A percentile compares a stretch with the other conserved stretches of the same genome.
Conservation (phyloP, 2,329 filamentous ascomycete genomes). For the Aspergillus sp. region DNA sequence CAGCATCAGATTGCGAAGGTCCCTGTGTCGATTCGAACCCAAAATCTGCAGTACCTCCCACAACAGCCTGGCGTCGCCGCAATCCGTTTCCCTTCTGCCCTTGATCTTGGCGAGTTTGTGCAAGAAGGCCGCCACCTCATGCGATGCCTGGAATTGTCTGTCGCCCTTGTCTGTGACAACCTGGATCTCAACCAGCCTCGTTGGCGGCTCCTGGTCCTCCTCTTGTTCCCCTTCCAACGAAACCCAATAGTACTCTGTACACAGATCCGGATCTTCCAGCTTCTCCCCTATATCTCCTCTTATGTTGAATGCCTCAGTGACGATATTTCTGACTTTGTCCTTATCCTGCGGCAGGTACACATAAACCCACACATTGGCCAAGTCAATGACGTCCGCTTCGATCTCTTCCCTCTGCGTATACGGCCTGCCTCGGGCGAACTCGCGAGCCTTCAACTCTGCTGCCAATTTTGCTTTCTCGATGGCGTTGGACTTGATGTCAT, state of each 20-base stretch:
- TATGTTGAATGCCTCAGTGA: not conserved
- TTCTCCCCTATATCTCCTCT: not conserved
- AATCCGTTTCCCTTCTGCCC: not conserved
- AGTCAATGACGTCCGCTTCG: constrained; percentile 10
- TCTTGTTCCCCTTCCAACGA: not conserved
- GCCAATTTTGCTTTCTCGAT: not conserved
- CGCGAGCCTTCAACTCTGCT: not conserved
- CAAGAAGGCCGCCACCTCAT: not conserved
- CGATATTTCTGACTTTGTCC: not conserved
- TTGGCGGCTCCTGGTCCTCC: not conserved
- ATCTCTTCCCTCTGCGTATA: constrained; percentile 10
- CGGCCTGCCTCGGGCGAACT: not conserved
- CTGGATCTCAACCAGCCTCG: not conserved
- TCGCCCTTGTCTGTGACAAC: not conserved
- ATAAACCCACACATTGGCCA: constrained; percentile 15
- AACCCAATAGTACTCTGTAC: not conserved
- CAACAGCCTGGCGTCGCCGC: not conserved
- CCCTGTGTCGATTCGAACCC: not conserved
- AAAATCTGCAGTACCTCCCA: not conserved
- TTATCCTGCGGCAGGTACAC: constrained; percentile 9
- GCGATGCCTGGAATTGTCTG: not conserved
- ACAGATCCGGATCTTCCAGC: not conserved
- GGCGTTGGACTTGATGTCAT: not conserved
- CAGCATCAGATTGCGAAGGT: not conserved
- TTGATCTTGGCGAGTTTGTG: not conserved